These are phyloP conservation scores for Neonectria coccinea DNA, from an alignment of 2,329 filamentous ascomycete species.

Conservation along the genomic window DNA sequence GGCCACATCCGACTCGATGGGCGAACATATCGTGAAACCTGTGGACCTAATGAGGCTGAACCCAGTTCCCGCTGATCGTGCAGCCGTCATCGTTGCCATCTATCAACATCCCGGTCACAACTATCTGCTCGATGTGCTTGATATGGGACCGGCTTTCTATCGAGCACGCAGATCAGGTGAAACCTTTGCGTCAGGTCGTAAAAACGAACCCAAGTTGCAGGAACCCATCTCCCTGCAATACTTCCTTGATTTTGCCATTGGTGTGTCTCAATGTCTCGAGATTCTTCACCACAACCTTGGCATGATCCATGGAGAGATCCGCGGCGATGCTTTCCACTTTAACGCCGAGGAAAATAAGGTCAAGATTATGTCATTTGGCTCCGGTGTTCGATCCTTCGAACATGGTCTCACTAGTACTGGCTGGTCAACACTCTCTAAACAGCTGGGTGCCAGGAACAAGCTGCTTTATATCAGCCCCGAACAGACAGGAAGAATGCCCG, in stretches of 20 bases:
- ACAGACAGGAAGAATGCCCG: conserved; percentile 92
- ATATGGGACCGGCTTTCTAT: conserved; percentile 83
- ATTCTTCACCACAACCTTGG: conserved; percentile 90
- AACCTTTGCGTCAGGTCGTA: conserved; percentile 58
- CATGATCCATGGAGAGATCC: conserved; percentile 89
- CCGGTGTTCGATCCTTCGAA: conserved; percentile 88
- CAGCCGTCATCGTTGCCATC: conserved; percentile 80
- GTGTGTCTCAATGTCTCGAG: conserved; percentile 86
- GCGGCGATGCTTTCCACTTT: conserved; percentile 92
- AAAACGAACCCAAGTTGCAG: conserved; percentile 60
- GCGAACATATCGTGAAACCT: conserved; percentile 81
- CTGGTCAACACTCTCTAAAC: conserved; percentile 85
- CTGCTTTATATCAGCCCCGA: conserved; percentile 93
- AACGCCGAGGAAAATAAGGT: conserved; percentile 77
- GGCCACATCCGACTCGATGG: conserved; percentile 76
- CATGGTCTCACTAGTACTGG: conserved; percentile 87
- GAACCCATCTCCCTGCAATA: conserved; percentile 76
- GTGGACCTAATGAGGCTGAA: conserved; percentile 82
- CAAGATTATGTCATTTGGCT: conserved; percentile 86
- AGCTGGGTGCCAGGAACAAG: conserved; percentile 89
- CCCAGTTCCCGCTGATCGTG: conserved; percentile 75
- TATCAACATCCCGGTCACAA: conserved; percentile 84
- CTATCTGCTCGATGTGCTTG: conserved; percentile 75
- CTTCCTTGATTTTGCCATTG: conserved; percentile 93
- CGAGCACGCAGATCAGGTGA: conserved; percentile 65